These are phyloP conservation scores for Dacryopinax spathularia DNA, from an alignment of 768 basidiomycete genomes.

Conservation along the genomic window DNA sequence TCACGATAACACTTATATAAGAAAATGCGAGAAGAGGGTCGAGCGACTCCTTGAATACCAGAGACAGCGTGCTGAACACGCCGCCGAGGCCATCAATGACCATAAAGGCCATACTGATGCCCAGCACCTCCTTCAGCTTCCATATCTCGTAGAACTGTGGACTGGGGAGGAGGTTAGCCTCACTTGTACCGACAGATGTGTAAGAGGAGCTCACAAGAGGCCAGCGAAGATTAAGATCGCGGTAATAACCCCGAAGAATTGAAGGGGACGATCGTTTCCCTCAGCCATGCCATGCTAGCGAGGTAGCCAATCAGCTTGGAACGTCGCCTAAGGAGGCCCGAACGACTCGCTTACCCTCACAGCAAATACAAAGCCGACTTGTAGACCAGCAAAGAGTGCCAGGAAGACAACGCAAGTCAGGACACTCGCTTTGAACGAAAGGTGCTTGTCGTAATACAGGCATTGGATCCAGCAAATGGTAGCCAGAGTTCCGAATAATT, in stretches of 20 bases:
- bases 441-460: constrained; percentile 44
- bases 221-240: constrained; percentile 42
- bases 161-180: constrained; percentile 14
- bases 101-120: constrained; percentile 59
- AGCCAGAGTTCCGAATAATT: constrained; percentile 40
- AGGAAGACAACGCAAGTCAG: constrained; percentile 19
- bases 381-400: constrained; percentile 39
- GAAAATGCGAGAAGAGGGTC: constrained; percentile 49
- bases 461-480: constrained; percentile 58
- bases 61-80: constrained; percentile 52
- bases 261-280: constrained; percentile 28
- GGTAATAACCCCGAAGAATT: constrained; percentile 48
- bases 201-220: constrained; percentile 26
- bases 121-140: constrained; percentile 40
- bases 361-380: constrained; percentile 46
- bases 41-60: constrained; percentile 48
- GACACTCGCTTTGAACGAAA: constrained; percentile 18
- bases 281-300: constrained; percentile 5
- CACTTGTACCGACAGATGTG: not conserved
- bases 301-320: too few relatives aligned
- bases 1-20: constrained; percentile 48
- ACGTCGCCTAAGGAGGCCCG: too few relatives aligned
- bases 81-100: constrained; percentile 54
- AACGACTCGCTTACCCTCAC: constrained; percentile 30
- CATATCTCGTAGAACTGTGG: constrained; percentile 71